Evolutionary conservation across 306 rosid genomes (phyloP).

Genomic region (Malus sieversii): DNA sequence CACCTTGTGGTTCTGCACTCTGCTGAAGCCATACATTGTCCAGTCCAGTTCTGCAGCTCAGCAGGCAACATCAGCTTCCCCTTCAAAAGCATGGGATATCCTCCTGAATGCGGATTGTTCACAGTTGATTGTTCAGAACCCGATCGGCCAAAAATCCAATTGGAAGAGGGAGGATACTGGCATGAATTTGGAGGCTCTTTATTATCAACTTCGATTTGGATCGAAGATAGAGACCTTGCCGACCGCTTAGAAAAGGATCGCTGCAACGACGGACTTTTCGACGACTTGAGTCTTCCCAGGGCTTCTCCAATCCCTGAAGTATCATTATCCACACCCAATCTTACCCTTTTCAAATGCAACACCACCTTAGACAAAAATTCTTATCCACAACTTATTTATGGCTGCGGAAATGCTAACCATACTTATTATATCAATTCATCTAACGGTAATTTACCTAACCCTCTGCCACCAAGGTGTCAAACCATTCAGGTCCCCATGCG

Average conservation of each 20-base stretch:
- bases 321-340: rapidly evolving
- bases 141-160: neutral
- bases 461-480: neutral
- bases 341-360: neutral
- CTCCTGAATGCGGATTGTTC: neutral
- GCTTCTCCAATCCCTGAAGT: too few relatives aligned
- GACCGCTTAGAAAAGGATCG: rapidly evolving
- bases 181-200: neutral
- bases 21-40: neutral
- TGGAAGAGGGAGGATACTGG: neutral
- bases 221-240: neutral
- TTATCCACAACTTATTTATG: rapidly evolving
- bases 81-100: rapidly evolving
- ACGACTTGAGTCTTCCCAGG: neutral
- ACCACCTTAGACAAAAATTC: rapidly evolving
- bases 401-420: rapidly evolving
- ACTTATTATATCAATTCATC: neutral
- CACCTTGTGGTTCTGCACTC: neutral
- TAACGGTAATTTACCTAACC: neutral
- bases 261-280: neutral
- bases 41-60: rapidly evolving
- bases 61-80: neutral
- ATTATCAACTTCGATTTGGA: rapidly evolving
- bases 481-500: neutral
- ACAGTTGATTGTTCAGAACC: neutral